These are phyloP conservation scores for Globisporangium cystogenes DNA, from an alignment of 352 stramenopile genomes.

Conservation along the genomic window DNA sequence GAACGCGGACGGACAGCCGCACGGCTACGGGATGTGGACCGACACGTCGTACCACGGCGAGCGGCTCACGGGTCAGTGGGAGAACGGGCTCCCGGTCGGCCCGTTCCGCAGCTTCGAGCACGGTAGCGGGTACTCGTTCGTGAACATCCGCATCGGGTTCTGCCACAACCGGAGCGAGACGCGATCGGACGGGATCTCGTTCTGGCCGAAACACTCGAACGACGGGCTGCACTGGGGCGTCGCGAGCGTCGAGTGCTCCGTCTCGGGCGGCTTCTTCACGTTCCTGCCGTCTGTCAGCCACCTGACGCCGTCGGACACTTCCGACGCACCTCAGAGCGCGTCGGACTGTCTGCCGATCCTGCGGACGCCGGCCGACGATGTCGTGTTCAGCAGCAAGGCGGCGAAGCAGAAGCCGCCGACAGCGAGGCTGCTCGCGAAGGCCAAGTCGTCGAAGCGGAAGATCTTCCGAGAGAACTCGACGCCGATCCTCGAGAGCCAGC, in stretches of 20 bases:
- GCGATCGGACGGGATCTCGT: slow-evolving; percentile 16
- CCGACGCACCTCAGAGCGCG: no score
- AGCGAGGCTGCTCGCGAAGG: no score
- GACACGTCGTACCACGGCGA: slow-evolving; percentile 51
- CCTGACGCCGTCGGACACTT: slow-evolving; percentile 20
- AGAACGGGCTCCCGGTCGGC: slow-evolving; percentile 39
- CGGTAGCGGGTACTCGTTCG: slow-evolving; percentile 33
- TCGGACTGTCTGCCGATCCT: no score
- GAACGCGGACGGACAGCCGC: slow-evolving; percentile 30
- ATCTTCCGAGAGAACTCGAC: slow-evolving; percentile 11
- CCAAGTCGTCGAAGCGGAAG: slow-evolving; percentile 14
- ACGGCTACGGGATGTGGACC: slow-evolving; percentile 42
- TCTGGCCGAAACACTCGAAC: slow-evolving; percentile 13
- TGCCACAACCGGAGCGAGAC: no score
- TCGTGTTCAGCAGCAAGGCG: no score
- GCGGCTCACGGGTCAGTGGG: slow-evolving; percentile 38
- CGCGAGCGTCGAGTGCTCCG: slow-evolving; percentile 32
- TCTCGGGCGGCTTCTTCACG: slow-evolving; percentile 19
- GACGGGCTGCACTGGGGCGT: no score
- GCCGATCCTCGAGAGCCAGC: slow-evolving; percentile 1
- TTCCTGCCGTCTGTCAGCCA: slow-evolving; percentile 21
- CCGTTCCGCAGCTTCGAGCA: slow-evolving; percentile 49
- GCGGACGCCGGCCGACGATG: no score
- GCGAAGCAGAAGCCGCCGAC: no score
- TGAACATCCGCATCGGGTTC: slow-evolving; percentile 38